Evolutionary conservation across 345 rosid species (phyloP), one percentile per base, ranked within the genome.

Genomic region (Bruguiera gymnorhiza): DNA sequence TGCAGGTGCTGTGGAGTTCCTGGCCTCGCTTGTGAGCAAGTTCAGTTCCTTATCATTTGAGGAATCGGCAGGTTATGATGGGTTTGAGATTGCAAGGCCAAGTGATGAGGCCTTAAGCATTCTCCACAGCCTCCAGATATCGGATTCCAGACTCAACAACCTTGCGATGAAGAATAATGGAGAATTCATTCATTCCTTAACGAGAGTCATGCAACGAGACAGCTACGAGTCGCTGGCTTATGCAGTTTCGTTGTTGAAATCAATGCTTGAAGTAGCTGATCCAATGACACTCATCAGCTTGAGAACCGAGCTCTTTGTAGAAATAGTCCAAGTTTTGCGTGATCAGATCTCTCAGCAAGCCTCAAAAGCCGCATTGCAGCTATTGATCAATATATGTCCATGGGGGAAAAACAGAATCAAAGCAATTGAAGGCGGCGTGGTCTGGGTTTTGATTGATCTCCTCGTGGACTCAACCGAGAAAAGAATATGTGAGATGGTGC

Each of bases 1-100:
- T 0, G 89, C 95, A 0, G 97, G 97, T 2, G 90, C 79, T 0
- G 87, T 85, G 4, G 96, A 89, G 54, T 91, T 91, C 75, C 72
- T 89, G 72, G 86, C 84, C 6, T 71, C 80, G 10, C 27, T 87
- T 51, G 67, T 86, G 6, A 73, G 51, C 27, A 76, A 61, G 39
- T 61, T 30, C 20, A 4, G 20, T 48, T 46, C 56, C 24, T 8
- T 46, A 6, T 54, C 57, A 7, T 27, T 27, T 56, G 60, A 56
- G 23, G 60, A 21, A 27, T 23, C 30, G 10, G 30, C 30, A 1
- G 6, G 16, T 9, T 66, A 70, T 4, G 54, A 53, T 15, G 83
- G 73, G 73, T 63, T 69, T 27, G 81, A 80, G n/a, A 61, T 80
- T 3, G 8, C 70, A 2, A 73, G 77, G 39, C 70, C 75, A 37